Percentiles rank a stretch among this genome's conserved stretches.
Evolutionary conservation across 805 yeast genomes (phyloP).

Genomic region (Jamesozyma gamospora): DNA sequence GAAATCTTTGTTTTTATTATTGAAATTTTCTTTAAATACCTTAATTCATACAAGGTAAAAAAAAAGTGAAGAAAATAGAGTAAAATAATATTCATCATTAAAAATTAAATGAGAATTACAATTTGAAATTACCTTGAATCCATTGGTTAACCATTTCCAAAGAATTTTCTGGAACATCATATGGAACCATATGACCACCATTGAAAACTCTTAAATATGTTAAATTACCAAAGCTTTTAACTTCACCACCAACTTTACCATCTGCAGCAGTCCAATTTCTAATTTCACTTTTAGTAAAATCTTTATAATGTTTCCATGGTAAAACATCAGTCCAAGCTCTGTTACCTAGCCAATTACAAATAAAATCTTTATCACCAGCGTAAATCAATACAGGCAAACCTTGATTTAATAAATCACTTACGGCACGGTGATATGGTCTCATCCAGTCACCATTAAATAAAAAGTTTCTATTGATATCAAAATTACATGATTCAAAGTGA

Average conservation of each 20-base stretch:
- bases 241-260: constrained; percentile 54
- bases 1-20: too few relatives aligned
- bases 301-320: constrained; percentile 53
- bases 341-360: constrained; percentile 95
- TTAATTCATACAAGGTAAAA: too few relatives aligned
- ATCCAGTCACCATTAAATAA: constrained; percentile 84
- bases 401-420: constrained; percentile 58
- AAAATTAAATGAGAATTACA: constrained; percentile 7
- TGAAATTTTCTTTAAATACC: too few relatives aligned
- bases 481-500: constrained; percentile 63
- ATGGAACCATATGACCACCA: constrained; percentile 97
- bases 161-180: constrained; percentile 71
- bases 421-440: constrained; percentile 76
- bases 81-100: too few relatives aligned
- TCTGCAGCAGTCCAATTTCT: constrained; percentile 37
- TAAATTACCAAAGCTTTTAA: constrained; percentile 54
- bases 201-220: constrained; percentile 77
- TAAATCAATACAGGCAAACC: constrained; percentile 77
- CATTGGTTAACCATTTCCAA: constrained; percentile 79
- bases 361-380: constrained; percentile 94
- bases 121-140: constrained; percentile 55
- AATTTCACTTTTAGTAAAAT: constrained; percentile 38
- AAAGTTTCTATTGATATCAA: constrained; percentile 70
- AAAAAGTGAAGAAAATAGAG: too few relatives aligned
- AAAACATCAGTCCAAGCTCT: constrained; percentile 72